phyloP scores from a whole-genome alignment of 1,284 basidiomycete genomes.

The Malassezia equina region DNA sequence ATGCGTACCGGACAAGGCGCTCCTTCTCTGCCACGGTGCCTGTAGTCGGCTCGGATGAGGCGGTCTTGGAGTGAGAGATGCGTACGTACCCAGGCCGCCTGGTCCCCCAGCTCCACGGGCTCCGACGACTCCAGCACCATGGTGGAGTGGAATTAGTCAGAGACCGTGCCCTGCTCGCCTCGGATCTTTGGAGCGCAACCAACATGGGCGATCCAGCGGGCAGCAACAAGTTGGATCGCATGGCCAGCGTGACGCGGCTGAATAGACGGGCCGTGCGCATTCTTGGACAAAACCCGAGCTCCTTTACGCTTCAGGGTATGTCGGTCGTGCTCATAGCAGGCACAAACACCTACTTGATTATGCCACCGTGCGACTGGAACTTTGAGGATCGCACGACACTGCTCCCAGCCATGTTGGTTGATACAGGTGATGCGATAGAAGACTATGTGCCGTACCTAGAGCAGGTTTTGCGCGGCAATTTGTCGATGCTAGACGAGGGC shows the following conservation, averaged over 20 bases:
- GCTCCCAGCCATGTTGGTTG: conserved; percentile 63
- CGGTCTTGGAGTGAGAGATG: conserved; percentile 5
- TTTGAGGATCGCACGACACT: conserved; percentile 50
- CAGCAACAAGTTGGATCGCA: conserved; percentile 4
- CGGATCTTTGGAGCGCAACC: neutral
- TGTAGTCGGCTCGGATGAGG: conserved; percentile 30
- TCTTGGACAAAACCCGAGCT: conserved; percentile 69
- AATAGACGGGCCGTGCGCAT: conserved; percentile 48
- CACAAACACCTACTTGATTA: conserved; percentile 82
- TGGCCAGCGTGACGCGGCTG: conserved; percentile 20
- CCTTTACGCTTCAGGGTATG: conserved; percentile 76
- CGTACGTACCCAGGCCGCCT: conserved; percentile 11
- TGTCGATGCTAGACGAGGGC: conserved; percentile 19
- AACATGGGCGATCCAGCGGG: neutral
- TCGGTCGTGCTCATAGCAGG: conserved; percentile 50
- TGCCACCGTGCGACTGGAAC: conserved; percentile 30
- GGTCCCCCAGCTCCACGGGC: conserved; percentile 3
- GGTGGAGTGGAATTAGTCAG: conserved; percentile 1
- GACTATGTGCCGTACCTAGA: conserved; percentile 63
- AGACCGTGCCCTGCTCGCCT: neutral
- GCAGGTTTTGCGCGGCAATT: conserved; percentile 52
- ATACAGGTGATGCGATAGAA: conserved; percentile 71
- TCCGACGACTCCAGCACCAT: neutral
- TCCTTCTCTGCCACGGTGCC: conserved; percentile 47
- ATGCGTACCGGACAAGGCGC: conserved; percentile 34